Conservation (phyloP, 2,329 filamentous ascomycete genomes). For the Trichoderma oligosporum region DNA sequence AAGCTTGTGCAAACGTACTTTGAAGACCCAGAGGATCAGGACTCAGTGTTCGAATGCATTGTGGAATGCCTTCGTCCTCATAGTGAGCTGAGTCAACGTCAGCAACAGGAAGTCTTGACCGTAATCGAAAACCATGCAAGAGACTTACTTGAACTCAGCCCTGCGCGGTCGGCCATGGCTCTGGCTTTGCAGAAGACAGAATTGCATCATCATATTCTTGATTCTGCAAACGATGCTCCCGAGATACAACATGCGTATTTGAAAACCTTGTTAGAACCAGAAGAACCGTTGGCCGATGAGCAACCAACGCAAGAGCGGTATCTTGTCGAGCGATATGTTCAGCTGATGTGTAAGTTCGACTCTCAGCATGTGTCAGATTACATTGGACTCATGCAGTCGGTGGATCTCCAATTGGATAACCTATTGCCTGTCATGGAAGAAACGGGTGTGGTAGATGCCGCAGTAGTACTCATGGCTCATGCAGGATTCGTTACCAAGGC, state of each 20-base stretch:
- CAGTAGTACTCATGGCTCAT: constrained; percentile 82
- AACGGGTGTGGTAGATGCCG: constrained; percentile 86
- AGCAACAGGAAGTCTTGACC: constrained; percentile 65
- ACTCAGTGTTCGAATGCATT: constrained; percentile 75
- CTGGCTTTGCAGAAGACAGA: constrained; percentile 59
- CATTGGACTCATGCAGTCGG: constrained; percentile 69
- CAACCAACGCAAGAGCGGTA: constrained; percentile 44
- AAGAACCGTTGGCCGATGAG: constrained; percentile 34
- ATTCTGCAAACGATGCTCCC: constrained; percentile 56
- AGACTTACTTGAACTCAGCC: constrained; percentile 64
- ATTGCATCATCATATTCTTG: constrained; percentile 63
- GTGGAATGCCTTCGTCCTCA: constrained; percentile 66
- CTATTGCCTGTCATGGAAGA: constrained; percentile 85
- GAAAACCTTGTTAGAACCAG: constrained; percentile 66
- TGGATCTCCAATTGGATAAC: constrained; percentile 73
- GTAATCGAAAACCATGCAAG: constrained; percentile 63
- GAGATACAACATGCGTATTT: constrained; percentile 74
- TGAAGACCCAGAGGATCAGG: constrained; percentile 73
- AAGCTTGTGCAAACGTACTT: constrained; percentile 78
- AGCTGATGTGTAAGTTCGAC: constrained; percentile 85
- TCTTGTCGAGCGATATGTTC: constrained; percentile 80
- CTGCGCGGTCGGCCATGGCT: constrained; percentile 60
- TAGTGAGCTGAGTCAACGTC: constrained; percentile 62
- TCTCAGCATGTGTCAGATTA: constrained; percentile 81
- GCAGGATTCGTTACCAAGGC: constrained; percentile 80